Base-by-base conservation (phyloP, 768 basidiomycete species). In the Mycena polygramma region DNA sequence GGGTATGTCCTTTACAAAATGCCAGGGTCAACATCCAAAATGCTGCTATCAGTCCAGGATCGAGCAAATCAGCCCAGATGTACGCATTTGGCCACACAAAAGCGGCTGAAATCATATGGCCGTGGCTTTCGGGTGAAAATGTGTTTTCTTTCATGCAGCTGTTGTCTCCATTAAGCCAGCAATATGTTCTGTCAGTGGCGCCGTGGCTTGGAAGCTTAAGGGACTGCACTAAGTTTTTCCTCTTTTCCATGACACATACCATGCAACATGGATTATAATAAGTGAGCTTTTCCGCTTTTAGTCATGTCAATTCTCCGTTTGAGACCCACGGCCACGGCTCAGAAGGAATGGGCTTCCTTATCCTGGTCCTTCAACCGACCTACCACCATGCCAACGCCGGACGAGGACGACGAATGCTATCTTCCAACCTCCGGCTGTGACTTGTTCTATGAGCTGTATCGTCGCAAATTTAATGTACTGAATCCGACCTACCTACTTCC, bases 401-500 rank as follows among this genome's bases (percentile, higher is more conserved):
- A 51, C 46, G 30, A 64, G 22, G 58, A 70, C 63, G 63, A 58
- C 63, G 63, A 70, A 39, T 26, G 35, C 7, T 70, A 70, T 20
- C 20, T 49, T 1, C 20, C 57, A 10, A 54, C 61, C 62, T 85
- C 89, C 77, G 83, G 85, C 73, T 81, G 84, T 39, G 78, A 83
- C 30, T 91, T 84, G 79, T 92, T 92, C 75, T 86, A 85, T 62
- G 75, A 80, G 17, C 71, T 87, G 41, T 82, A 90, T 77, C 88
- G 85, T 39, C 84, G 91, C 55, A 82, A 79, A 53, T 83, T 92
- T 79, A 90, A 87, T 75, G 82, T 83, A 22, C 79, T 91, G 75
- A 91, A 88, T 71, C 75, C 75, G 26, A 80, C 81, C 11, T 92
- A 93, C 76, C 81, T 90, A 78, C 86, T 93, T 63, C 91, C 91